Percentiles rank a stretch among this genome's conserved stretches.
phyloP scores from a whole-genome alignment of 352 stramenopile species.

The Phytopythium mirpurense region DNA sequence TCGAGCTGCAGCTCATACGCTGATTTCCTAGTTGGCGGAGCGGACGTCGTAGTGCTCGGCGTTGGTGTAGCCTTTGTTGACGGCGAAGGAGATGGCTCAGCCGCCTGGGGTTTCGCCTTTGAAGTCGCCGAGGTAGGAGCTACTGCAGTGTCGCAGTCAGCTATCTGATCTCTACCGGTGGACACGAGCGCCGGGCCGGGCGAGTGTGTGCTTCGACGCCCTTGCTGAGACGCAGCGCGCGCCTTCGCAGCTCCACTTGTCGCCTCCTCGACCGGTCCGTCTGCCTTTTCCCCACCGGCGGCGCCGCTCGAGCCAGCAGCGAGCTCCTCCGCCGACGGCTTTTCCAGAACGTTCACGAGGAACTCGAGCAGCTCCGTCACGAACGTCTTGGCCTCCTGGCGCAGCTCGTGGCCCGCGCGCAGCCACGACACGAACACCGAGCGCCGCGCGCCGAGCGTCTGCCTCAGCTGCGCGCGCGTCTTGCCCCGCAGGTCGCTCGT shows the following conservation, averaged over 20 bases:
- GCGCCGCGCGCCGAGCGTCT: slow-evolving; percentile 37
- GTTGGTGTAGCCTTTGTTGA: background rate
- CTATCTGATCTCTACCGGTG: too few species aligned
- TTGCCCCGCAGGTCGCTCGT: slow-evolving; percentile 42
- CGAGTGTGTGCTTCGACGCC: background rate
- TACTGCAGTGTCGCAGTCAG: too few species aligned
- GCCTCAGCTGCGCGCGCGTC: slow-evolving; percentile 42
- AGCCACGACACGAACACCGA: slow-evolving; percentile 89
- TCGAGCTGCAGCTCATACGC: slow-evolving; percentile 39
- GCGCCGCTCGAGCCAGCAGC: background rate
- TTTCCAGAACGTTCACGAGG: slow-evolving; percentile 47
- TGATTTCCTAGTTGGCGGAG: slow-evolving; percentile 14
- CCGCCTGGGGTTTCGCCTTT: background rate
- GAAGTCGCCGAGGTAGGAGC: background rate
- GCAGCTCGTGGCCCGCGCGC: slow-evolving; percentile 81
- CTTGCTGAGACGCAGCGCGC: background rate
- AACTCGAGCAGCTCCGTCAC: slow-evolving; percentile 79
- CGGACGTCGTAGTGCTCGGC: background rate
- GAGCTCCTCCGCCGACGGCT: slow-evolving; percentile 14
- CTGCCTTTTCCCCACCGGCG: background rate
- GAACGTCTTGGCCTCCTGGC: slow-evolving; percentile 84
- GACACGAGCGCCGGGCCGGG: background rate
- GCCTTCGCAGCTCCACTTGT: background rate
- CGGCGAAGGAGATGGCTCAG: background rate
- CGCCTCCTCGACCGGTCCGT: background rate